These are phyloP conservation scores for Nannochloropsis oceanica DNA, from an alignment of 108 stramenopile genomes.

Conservation along the genomic window DNA sequence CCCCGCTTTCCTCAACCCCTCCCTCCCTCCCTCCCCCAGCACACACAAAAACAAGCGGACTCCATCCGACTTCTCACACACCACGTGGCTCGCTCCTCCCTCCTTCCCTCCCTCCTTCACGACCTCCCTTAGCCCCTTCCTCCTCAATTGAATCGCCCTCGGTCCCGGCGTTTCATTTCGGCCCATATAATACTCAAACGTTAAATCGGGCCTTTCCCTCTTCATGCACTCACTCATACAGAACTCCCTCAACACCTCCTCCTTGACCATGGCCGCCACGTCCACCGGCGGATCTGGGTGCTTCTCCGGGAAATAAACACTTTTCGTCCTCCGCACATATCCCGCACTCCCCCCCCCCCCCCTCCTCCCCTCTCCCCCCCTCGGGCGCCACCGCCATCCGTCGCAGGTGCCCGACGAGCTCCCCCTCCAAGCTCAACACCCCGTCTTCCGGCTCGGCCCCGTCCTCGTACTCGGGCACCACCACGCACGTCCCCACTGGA, in stretches of 20 bases:
- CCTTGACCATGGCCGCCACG: neutral
- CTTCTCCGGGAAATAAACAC: neutral
- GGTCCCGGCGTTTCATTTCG: slow-evolving; percentile 6
- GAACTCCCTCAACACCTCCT: neutral
- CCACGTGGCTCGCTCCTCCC: neutral
- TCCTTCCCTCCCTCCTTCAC: too few relatives aligned
- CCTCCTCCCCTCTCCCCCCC: too few relatives aligned
- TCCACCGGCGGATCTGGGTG: neutral
- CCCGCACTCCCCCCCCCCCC: too few relatives aligned
- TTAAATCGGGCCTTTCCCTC: slow-evolving; percentile 7
- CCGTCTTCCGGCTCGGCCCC: neutral
- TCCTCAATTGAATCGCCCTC: neutral
- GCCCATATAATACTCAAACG: neutral
- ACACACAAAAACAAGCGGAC: neutral
- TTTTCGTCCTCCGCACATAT: neutral
- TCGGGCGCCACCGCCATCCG: neutral
- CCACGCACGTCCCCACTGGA: neutral
- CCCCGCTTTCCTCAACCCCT: neutral
- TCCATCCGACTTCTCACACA: slow-evolving; percentile 17
- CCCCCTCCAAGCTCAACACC: neutral
- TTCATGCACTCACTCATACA: neutral
- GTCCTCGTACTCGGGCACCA: neutral
- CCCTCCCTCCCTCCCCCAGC: neutral
- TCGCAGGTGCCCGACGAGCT: neutral
- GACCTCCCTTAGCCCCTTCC: neutral